phyloP scores from a whole-genome alignment of 2,329 filamentous ascomycete species.

The Cytospora piceicola region DNA sequence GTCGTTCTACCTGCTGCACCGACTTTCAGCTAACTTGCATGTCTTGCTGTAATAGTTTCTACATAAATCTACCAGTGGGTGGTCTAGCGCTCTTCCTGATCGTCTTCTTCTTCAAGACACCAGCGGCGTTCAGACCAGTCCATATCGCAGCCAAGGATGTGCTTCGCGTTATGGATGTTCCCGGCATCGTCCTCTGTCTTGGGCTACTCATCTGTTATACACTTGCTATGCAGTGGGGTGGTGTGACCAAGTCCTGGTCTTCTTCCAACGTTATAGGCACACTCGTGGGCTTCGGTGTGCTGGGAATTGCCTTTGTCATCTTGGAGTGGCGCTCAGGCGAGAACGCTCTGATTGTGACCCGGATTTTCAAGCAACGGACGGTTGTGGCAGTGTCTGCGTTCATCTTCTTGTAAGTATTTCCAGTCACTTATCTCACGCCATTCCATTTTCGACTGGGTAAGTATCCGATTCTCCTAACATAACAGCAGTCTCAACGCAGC shows the following conservation, averaged over 20 bases:
- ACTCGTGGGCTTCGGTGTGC: conserved; percentile 36
- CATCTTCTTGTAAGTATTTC: conserved; percentile 1
- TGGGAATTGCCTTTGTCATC: conserved; percentile 39
- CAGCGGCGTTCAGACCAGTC: conserved; percentile 9
- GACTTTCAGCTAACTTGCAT: too few relatives aligned
- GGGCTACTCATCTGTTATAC: too few relatives aligned
- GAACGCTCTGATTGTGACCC: background rate
- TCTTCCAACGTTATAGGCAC: conserved; percentile 43
- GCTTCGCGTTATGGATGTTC: conserved; percentile 35
- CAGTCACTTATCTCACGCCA: too few relatives aligned
- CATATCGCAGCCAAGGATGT: conserved; percentile 24
- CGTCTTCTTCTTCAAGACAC: conserved; percentile 36
- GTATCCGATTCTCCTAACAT: too few relatives aligned
- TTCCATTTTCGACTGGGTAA: too few relatives aligned
- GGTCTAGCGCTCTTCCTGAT: conserved; percentile 37
- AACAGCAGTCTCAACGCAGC: background rate
- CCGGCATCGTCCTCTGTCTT: too few relatives aligned
- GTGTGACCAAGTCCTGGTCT: conserved; percentile 44
- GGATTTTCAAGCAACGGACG: conserved; percentile 3
- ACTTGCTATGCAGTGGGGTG: conserved; percentile 55
- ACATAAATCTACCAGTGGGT: conserved; percentile 43
- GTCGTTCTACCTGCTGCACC: too few relatives aligned
- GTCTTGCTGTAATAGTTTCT: conserved; percentile 34
- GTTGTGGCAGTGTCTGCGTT: conserved; percentile 2
- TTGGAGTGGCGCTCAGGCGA: conserved; percentile 33